Conservation (phyloP, 2,329 filamentous ascomycete genomes). For the Pseudovirgaria hyperparasitica region DNA sequence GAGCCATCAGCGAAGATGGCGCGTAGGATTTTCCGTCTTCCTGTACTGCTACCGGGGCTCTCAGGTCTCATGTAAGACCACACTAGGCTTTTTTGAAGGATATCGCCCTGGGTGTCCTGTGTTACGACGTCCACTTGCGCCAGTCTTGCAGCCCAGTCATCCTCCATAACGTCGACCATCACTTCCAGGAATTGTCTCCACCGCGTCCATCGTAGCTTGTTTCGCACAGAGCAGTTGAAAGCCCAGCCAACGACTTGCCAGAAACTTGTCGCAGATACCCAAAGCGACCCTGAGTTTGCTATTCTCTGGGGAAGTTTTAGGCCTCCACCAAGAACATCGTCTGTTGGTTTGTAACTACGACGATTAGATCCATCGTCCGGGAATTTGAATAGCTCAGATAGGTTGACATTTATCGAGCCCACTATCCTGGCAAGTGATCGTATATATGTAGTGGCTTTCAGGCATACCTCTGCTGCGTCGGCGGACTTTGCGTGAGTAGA, state of each 20-base stretch:
- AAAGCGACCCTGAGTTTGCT: constrained; percentile 54
- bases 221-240: constrained; percentile 70
- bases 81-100: constrained; percentile 45
- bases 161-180: constrained; percentile 65
- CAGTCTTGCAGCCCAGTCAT: constrained; percentile 51
- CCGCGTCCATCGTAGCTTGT: constrained; percentile 63
- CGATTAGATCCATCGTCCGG: constrained; percentile 13
- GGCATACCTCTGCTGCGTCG: constrained; percentile 50
- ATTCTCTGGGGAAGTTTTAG: constrained; percentile 34
- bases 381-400: constrained; percentile 65
- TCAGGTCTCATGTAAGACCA: constrained; percentile 42
- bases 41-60: constrained; percentile 22
- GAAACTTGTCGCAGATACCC: constrained; percentile 68
- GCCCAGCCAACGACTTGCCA: constrained; percentile 87
- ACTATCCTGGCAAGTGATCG: constrained; percentile 51
- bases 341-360: constrained; percentile 10
- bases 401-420: constrained; percentile 56
- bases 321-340: constrained; percentile 21
- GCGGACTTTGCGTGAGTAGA: constrained; percentile 58
- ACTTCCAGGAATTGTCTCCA: constrained; percentile 74
- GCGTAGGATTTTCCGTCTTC: constrained; percentile 43
- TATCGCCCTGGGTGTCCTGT: constrained; percentile 7
- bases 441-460: constrained; percentile 57
- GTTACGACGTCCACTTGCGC: constrained; percentile 7
- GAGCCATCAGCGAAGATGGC: constrained; percentile 56